Evolutionary conservation across 106 monocot species (phyloP), one percentile per base, ranked within the genome.

Genomic region (Allium fistulosum): DNA sequence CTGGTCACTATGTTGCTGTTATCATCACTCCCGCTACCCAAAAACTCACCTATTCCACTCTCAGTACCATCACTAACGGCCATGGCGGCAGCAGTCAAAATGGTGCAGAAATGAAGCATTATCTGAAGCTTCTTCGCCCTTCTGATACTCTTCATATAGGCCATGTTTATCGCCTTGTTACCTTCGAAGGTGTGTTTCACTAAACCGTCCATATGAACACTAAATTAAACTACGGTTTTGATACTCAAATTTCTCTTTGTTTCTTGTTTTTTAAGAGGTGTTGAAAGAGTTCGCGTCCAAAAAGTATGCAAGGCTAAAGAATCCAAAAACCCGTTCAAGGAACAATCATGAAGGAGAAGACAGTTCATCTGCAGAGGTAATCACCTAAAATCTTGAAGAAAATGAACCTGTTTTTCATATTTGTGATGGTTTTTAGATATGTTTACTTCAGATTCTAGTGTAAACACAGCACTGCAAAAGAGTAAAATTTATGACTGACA

Each of bases 1-100:
- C 87, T 9, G 87, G 87, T 16, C 80, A 87, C 69, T 87, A 83
- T 63, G 83, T 87, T 17, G 87, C 83, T 9, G 60, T 72, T 17
- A 62, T 84, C 53, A 76, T 80, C 27, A 76, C 66, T 55, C 3
- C 71, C 7, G 10, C 57, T 9, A 7, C 62, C 26, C 11, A 57
- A 57, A 57, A 57, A 9, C 56, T 16, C 16, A 13, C 63, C 17
- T 26, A 46, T 16, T 18, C 62, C 47, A 12, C 46, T 16, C 10
- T 17, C 26, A 9, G 10, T 47, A 11, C 69, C 26, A 9, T 59
- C 9, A 48, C 15, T 1, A 3, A 11, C 22, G 47, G 9, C 9
- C 28, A 11, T 6, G 12, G 14, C 45, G 11, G 22, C 17, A 49
- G 51, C 46, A 51, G 4, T 48, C 11, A 5, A 13, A 46, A 16